Conservation (phyloP, 1,139 yeast genomes). For the Magnusiomyces clavatus region DNA sequence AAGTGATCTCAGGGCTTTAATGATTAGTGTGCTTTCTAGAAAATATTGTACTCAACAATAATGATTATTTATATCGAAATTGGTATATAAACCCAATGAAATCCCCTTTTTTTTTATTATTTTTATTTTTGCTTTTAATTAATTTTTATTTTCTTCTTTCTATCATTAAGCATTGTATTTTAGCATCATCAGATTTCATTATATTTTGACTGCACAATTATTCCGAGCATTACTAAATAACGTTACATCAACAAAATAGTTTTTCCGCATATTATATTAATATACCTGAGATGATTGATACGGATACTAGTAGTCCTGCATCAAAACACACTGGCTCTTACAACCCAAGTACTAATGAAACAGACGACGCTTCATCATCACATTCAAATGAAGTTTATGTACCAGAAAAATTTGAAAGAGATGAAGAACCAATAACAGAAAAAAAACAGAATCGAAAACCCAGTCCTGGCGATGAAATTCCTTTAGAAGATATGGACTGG, state of each 20-base stretch:
- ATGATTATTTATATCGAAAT: neutral
- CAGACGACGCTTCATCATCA: neutral
- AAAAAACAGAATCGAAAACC: neutral
- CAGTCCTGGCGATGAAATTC: neutral
- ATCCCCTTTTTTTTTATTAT: neutral
- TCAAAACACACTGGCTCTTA: neutral
- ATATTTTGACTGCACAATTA: neutral
- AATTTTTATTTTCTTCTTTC: neutral
- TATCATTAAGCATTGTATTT: neutral
- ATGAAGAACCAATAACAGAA: neutral
- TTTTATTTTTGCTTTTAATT: neutral
- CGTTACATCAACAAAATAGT: too few relatives aligned
- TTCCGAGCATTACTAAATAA: too few relatives aligned
- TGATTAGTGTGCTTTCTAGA: neutral
- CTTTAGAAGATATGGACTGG: slow-evolving; percentile 12
- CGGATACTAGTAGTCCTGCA: neutral
- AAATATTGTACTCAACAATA: neutral
- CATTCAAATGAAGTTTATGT: neutral
- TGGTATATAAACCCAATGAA: neutral
- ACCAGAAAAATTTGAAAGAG: neutral
- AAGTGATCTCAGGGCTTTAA: neutral
- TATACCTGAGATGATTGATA: too few relatives aligned
- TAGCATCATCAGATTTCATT: too few relatives aligned
- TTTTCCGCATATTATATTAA: too few relatives aligned
- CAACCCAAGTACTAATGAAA: neutral